These are phyloP conservation scores for Neostapfia colusana DNA, from an alignment of 176 grass and related monocot genomes.

Conservation along the genomic window DNA sequence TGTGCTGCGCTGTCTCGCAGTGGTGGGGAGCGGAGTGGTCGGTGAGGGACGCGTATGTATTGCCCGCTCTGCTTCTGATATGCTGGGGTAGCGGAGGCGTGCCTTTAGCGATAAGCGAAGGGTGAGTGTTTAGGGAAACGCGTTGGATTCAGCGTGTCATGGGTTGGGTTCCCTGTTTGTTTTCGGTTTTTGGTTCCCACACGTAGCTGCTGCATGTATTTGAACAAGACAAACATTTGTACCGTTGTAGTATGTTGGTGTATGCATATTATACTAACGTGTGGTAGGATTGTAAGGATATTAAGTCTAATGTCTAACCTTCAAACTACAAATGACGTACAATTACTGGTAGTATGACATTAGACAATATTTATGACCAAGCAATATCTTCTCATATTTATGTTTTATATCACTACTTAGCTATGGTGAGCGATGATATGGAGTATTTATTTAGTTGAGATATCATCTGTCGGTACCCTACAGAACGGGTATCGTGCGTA, in stretches of 20 bases:
- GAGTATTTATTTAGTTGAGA: too few species aligned
- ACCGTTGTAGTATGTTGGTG: slow-evolving; percentile 2
- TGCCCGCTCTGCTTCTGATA: background rate
- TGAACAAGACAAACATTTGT: slow-evolving; percentile 14
- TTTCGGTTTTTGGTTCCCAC: background rate
- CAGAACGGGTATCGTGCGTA: too few species aligned
- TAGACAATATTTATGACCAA: background rate
- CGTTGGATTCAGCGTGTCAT: background rate
- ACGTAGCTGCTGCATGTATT: background rate
- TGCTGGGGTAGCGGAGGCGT: slow-evolving; percentile 1
- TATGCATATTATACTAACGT: background rate
- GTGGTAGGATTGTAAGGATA: slow-evolving; percentile 6
- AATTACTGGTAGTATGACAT: background rate
- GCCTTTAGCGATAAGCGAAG: slow-evolving; percentile 31
- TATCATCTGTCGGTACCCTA: too few species aligned
- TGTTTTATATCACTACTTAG: background rate
- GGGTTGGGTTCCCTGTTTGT: slow-evolving; percentile 8
- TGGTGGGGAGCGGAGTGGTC: slow-evolving; percentile 7
- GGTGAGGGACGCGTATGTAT: slow-evolving; percentile 36
- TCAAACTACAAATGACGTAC: background rate
- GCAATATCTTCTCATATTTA: background rate
- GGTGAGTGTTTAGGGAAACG: slow-evolving; percentile 43
- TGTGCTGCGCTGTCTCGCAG: slow-evolving; percentile 34
- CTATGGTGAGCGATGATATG: too few species aligned
- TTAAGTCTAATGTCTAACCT: background rate